phyloP scores from a whole-genome alignment of 164 flowering plant genomes.

The Aristolochia contorta region DNA sequence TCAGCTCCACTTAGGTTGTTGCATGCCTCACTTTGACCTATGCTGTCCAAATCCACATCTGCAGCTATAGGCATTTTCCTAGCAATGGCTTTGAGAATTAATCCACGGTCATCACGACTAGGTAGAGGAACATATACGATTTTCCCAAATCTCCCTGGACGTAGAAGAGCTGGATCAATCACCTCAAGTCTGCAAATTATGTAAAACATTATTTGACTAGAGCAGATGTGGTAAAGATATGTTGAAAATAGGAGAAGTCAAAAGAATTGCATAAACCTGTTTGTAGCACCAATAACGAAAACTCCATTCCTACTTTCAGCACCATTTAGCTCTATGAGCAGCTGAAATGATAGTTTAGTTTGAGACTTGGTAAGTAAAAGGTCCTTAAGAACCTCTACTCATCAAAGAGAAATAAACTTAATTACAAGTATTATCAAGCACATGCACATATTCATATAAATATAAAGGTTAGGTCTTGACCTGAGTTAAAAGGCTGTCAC shows the following conservation, averaged over 20 bases:
- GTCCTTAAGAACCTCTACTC: background rate
- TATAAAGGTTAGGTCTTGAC: slow-evolving; percentile 18
- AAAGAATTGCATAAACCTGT: slow-evolving; percentile 39
- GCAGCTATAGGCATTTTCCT: slow-evolving; percentile 59
- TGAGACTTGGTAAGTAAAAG: background rate
- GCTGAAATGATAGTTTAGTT: slow-evolving; percentile 29
- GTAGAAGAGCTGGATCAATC: slow-evolving; percentile 69
- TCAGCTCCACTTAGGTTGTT: slow-evolving; percentile 90
- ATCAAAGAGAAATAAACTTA: too few relatives aligned
- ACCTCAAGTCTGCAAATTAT: slow-evolving; percentile 53
- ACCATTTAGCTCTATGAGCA: slow-evolving; percentile 85
- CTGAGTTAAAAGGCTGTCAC: slow-evolving; percentile 74
- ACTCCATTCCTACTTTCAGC: slow-evolving; percentile 69
- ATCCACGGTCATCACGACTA: slow-evolving; percentile 52
- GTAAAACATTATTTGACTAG: background rate
- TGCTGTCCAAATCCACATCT: slow-evolving; percentile 52
- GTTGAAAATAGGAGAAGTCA: background rate
- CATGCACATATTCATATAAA: too few relatives aligned
- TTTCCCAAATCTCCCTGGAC: slow-evolving; percentile 92
- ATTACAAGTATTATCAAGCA: too few relatives aligned
- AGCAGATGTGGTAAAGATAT: background rate
- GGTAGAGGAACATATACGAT: slow-evolving; percentile 80
- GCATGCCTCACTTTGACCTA: slow-evolving; percentile 50
- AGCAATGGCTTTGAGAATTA: slow-evolving; percentile 59
- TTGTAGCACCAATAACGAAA: slow-evolving; percentile 91